Conservation (phyloP, 768 basidiomycete species). For the Wakefieldia striispora region DNA sequence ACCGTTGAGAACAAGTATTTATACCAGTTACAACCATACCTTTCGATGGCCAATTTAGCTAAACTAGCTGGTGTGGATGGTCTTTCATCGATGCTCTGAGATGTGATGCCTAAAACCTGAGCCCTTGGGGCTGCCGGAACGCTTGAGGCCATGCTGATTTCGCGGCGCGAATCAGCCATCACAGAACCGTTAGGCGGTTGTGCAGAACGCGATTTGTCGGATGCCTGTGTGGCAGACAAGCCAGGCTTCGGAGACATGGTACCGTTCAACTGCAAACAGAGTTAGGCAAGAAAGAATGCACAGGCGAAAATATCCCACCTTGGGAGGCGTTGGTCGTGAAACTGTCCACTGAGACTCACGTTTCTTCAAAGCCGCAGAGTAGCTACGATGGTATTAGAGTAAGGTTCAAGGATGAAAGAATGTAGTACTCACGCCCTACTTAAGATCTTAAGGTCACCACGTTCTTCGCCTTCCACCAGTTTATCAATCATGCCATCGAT, state of each 20-base stretch:
- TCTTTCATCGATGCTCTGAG: conserved; percentile 28
- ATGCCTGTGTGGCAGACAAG: conserved; percentile 28
- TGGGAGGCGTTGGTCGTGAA: conserved; percentile 29
- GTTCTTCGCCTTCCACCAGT: conserved; percentile 71
- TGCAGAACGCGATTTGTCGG: conserved; percentile 30
- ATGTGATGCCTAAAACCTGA: conserved; percentile 40
- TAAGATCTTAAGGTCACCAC: conserved; percentile 81
- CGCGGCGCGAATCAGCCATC: conserved; percentile 39
- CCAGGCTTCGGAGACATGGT: conserved; percentile 28
- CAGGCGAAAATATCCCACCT: conserved; percentile 25
- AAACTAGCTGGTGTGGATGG: conserved; percentile 31
- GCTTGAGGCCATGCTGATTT: conserved; percentile 24
- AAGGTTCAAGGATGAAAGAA: neutral
- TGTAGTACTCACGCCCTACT: conserved; percentile 60
- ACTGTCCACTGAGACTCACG: conserved; percentile 58
- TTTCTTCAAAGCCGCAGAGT: conserved; percentile 73
- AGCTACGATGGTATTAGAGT: conserved; percentile 39
- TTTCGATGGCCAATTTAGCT: conserved; percentile 65
- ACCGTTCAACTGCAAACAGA: conserved; percentile 23
- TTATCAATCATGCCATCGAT: conserved; percentile 63
- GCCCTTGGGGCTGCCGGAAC: conserved; percentile 50
- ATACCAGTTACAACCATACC: conserved; percentile 38
- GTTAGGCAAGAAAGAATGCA: neutral
- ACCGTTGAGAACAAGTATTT: conserved; percentile 1
- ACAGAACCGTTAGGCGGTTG: conserved; percentile 42